Percentiles rank a stretch among this genome's conserved stretches.
phyloP scores from a whole-genome alignment of 768 basidiomycete genomes.

The Suillus subalutaceus region DNA sequence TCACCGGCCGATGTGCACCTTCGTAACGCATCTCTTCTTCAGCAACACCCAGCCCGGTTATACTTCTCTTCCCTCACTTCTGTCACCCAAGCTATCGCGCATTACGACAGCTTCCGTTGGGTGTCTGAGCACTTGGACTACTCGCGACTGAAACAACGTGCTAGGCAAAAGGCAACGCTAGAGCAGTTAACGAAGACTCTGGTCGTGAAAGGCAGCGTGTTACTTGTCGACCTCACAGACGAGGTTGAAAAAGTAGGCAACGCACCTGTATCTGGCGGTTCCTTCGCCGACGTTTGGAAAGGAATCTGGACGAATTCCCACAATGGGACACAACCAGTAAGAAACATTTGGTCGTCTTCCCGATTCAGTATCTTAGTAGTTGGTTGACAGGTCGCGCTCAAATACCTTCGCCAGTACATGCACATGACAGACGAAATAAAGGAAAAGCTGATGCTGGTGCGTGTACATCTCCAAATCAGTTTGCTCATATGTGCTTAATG shows the following conservation, averaged over 20 bases:
- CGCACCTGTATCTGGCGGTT: conserved; percentile 53
- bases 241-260: conserved; percentile 51
- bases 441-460: conserved; percentile 55
- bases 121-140: conserved; percentile 56
- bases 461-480: background rate
- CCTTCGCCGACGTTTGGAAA: conserved; percentile 66
- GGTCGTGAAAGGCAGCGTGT: conserved; percentile 50
- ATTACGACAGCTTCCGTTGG: conserved; percentile 62
- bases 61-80: conserved; percentile 58
- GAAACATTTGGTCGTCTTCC: background rate
- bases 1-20: conserved; percentile 59
- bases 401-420: conserved; percentile 51
- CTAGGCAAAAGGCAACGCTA: conserved; percentile 56
- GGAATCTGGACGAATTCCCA: conserved; percentile 52
- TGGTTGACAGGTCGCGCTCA: conserved; percentile 52
- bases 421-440: conserved; percentile 52
- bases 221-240: conserved; percentile 58
- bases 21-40: conserved; percentile 60
- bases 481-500: background rate
- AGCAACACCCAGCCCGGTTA: conserved; percentile 50
- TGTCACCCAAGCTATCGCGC: conserved; percentile 53
- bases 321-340: conserved; percentile 36
- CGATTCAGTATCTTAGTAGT: background rate
- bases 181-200: conserved; percentile 60
- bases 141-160: conserved; percentile 56